A percentile compares a stretch with the other conserved stretches of the same genome.
Evolutionary conservation across 1,284 basidiomycete species (phyloP).

Genomic region (Ganoderma multipileum): DNA sequence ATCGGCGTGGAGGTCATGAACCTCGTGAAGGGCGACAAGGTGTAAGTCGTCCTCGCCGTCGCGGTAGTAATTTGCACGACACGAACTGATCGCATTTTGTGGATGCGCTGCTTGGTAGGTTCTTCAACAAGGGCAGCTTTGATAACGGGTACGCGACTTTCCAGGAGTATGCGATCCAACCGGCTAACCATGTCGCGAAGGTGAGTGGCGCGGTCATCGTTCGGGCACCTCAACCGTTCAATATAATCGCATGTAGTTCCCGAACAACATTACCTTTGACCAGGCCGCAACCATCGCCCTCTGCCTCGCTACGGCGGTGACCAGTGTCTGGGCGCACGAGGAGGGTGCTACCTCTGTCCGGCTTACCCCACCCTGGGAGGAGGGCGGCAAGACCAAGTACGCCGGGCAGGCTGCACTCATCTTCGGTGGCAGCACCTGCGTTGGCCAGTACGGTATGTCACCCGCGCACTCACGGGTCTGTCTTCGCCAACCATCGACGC

Average conservation of each 20-base stretch:
- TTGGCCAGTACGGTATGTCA: constrained; percentile 44
- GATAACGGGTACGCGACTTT: constrained; percentile 31
- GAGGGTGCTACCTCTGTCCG: constrained; percentile 21
- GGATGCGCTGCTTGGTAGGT: no score
- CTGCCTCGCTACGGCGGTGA: constrained; percentile 36
- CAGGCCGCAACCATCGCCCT: constrained; percentile 39
- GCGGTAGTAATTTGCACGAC: no score
- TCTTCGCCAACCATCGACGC: no score
- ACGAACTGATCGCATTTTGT: no score
- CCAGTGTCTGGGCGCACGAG: constrained; percentile 35
- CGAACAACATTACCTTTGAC: constrained; percentile 38
- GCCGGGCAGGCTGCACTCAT: constrained; percentile 44
- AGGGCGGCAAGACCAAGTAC: constrained; percentile 34
- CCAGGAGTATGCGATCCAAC: constrained; percentile 40
- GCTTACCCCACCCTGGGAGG: constrained; percentile 34
- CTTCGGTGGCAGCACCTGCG: constrained; percentile 43
- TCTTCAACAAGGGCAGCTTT: not conserved
- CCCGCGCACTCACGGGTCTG: no score
- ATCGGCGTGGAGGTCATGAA: constrained; percentile 48
- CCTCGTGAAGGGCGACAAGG: constrained; percentile 50
- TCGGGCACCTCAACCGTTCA: not conserved
- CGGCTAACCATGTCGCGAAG: constrained; percentile 36
- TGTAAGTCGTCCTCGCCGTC: constrained; percentile 39
- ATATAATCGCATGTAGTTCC: constrained; percentile 31
- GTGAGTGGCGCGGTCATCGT: constrained; percentile 15